Percentiles rank a stretch among this genome's conserved stretches.
Evolutionary conservation across 768 basidiomycete species (phyloP).

Genomic region (Lentinula detonsa): DNA sequence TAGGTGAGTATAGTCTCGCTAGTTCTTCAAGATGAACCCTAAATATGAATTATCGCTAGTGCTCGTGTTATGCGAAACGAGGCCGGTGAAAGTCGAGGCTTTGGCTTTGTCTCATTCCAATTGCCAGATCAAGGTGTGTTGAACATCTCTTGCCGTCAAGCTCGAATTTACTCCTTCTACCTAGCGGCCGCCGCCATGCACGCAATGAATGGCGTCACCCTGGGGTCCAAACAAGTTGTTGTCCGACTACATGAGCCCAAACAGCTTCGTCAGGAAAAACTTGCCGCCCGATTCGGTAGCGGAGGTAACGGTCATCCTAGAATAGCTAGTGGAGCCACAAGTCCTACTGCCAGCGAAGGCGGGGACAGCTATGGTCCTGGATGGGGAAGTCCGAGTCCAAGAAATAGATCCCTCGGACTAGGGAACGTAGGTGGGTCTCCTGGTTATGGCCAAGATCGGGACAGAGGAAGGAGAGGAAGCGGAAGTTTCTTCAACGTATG

Average conservation of each 20-base stretch:
- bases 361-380: conserved; percentile 66
- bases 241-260: conserved; percentile 90
- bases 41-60: conserved; percentile 28
- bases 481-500: conserved; percentile 84
- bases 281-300: conserved; percentile 68
- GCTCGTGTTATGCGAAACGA: conserved; percentile 93
- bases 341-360: conserved; percentile 76
- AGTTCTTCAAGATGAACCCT: neutral
- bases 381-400: conserved; percentile 69
- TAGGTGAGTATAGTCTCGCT: conserved; percentile 41
- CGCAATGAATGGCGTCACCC: conserved; percentile 69
- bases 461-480: conserved; percentile 70
- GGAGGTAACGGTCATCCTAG: conserved; percentile 75
- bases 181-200: conserved; percentile 69
- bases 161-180: neutral
- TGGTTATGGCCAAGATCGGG: conserved; percentile 48
- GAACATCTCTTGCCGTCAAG: neutral
- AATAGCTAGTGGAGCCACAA: conserved; percentile 77
- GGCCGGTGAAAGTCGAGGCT: conserved; percentile 72
- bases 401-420: conserved; percentile 38
- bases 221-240: conserved; percentile 75
- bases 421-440: conserved; percentile 30
- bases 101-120: conserved; percentile 88
- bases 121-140: conserved; percentile 70
- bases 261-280: conserved; percentile 83